Evolutionary conservation across 306 rosid species (phyloP), one percentile per base, ranked within the genome.

Genomic region (Acacia crassicarpa): DNA sequence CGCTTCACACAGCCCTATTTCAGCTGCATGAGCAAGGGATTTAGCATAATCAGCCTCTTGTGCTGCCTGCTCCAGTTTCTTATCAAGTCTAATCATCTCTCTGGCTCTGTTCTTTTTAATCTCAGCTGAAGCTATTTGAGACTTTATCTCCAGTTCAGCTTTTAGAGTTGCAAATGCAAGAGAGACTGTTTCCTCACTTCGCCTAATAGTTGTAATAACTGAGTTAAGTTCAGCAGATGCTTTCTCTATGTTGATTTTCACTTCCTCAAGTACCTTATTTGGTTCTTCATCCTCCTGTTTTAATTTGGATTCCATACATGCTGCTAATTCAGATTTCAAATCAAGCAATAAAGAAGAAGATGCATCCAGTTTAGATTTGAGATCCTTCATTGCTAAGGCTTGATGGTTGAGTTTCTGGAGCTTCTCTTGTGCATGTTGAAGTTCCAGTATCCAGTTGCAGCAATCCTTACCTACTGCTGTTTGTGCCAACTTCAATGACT

Each of bases 11-110:
- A 95, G 88, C 82, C 91, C 94, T 66, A 72, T 84, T 32, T 63
- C 78, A 77, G 93, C 92, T 43, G 53, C 75, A 78, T 89, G 81
- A 67, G 91, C 90, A 54, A 86, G 84, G 77, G 91, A 82, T 87
- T 91, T 93, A 27, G 93, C 96, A 88, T 88, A 78, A 63, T 89
- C 94, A 62, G 91, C 94, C 81, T 92, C 94, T 84, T 87, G 85
- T 73, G 89, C 88, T 48, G 93, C 94, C 74, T 81, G 85, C 80
- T 92, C 93, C 69, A 95, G 87, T 83, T 92, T 84, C 87, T 88
- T 87, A 0, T 98, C 97, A 43, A 95, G 46, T 84, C 87, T 92
- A 30, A 74, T 83, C 91, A 93, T 91, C 85, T 90, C 97, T 82
- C 85, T 88, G 33, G 86, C 91, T 74, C 87, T 94, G 63, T 83